Percentiles rank a stretch among this genome's conserved stretches.
These are phyloP conservation scores for Coniferiporia sulphurascens DNA, from an alignment of 1,284 basidiomycete species.

Conservation along the genomic window DNA sequence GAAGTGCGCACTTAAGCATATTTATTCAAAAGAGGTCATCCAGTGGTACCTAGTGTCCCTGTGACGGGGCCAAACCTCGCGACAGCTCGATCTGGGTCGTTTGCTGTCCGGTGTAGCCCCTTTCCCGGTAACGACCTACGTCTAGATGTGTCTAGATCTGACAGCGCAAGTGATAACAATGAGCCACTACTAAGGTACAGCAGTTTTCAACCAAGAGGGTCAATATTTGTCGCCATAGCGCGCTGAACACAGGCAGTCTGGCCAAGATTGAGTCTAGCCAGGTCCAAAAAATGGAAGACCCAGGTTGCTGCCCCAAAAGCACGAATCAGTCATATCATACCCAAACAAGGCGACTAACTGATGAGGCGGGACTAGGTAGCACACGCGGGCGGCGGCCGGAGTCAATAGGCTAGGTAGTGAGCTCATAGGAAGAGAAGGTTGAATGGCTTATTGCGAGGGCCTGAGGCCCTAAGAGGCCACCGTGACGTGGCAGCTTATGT, in stretches of 20 bases:
- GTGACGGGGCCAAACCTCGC: not conserved
- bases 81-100: not conserved
- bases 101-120: not conserved
- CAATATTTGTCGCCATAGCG: not conserved
- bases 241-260: not conserved
- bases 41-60: not conserved
- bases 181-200: too few species aligned
- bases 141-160: not conserved
- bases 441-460: too few species aligned
- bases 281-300: not conserved
- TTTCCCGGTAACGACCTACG: not conserved
- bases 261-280: not conserved
- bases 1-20: not conserved
- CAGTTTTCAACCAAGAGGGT: too few species aligned
- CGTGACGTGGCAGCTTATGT: too few species aligned
- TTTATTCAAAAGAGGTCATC: not conserved
- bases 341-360: too few species aligned
- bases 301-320: not conserved
- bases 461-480: too few species aligned
- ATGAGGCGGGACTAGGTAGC: too few species aligned
- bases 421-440: too few species aligned
- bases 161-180: not conserved
- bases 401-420: too few species aligned
- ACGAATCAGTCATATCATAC: not conserved
- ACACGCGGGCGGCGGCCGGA: too few species aligned